Conservation (phyloP, 306 rosid genomes). For the Prunus davidiana region DNA sequence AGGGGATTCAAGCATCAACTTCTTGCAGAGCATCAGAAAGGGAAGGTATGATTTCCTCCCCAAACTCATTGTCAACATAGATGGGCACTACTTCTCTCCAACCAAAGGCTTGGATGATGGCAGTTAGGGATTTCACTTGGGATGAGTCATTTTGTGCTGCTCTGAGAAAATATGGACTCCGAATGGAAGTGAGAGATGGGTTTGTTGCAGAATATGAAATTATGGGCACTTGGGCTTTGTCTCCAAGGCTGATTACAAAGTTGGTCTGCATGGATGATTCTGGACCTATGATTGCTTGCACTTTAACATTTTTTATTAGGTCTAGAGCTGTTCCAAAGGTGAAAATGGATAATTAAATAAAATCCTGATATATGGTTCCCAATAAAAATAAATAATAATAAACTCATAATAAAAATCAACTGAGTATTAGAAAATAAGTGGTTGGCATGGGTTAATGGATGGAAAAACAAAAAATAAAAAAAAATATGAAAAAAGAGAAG, state of each 20-base stretch:
- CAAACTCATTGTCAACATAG: constrained; percentile 23
- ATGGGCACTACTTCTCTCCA: constrained; percentile 35
- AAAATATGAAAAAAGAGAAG: neutral
- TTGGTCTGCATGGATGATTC: constrained; percentile 40
- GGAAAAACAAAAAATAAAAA: neutral
- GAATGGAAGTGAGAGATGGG: constrained; percentile 36
- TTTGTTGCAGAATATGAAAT: constrained; percentile 47
- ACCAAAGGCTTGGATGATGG: constrained; percentile 32
- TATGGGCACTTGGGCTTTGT: constrained; percentile 47
- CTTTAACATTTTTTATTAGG: constrained; percentile 18
- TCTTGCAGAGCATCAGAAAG: constrained; percentile 42
- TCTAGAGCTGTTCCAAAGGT: constrained; percentile 8
- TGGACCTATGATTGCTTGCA: constrained; percentile 45
- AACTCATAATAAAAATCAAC: no score
- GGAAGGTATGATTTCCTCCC: constrained; percentile 41
- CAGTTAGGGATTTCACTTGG: constrained; percentile 37
- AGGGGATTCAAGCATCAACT: constrained; percentile 25
- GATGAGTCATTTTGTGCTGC: constrained; percentile 33
- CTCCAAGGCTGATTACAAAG: constrained; percentile 43
- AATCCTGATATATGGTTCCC: neutral
- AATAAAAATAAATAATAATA: no score
- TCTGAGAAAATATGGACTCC: constrained; percentile 42
- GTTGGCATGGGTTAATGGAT: neutral
- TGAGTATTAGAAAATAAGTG: neutral
- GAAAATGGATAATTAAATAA: neutral